A percentile compares a stretch with the other conserved stretches of the same genome.
These are phyloP conservation scores for Aureobasidium sp. DNA, from an alignment of 2,329 filamentous ascomycete genomes.

Conservation along the genomic window DNA sequence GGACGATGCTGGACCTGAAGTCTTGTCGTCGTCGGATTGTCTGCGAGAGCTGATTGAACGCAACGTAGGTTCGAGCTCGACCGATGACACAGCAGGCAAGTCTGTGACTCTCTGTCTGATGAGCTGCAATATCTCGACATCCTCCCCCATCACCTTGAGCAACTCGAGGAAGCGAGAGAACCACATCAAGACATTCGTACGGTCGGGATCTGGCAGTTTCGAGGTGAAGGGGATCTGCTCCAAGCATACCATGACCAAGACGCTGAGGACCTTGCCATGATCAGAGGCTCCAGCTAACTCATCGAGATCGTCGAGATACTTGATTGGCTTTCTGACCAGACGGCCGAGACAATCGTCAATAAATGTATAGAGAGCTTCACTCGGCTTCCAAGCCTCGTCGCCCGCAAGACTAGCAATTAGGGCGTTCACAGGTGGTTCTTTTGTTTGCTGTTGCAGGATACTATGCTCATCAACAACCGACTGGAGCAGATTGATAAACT, in stretches of 20 bases:
- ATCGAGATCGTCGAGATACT: conserved; percentile 68
- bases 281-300: conserved; percentile 34
- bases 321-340: conserved; percentile 69
- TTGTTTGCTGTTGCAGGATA: conserved; percentile 49
- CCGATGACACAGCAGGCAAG: not conserved
- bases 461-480: conserved; percentile 60
- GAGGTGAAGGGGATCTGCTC: conserved; percentile 74
- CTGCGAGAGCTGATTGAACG: not conserved
- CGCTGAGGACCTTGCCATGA: conserved; percentile 43
- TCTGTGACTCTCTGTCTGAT: not conserved
- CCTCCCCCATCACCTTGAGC: conserved; percentile 17
- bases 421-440: conserved; percentile 34
- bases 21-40: not conserved
- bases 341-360: conserved; percentile 77
- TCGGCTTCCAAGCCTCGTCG: conserved; percentile 13
- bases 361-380: conserved; percentile 54
- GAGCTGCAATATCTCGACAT: not conserved
- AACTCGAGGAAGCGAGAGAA: conserved; percentile 19
- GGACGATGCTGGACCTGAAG: not conserved
- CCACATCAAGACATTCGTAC: conserved; percentile 16
- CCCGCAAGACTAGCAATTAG: conserved; percentile 40
- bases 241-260: conserved; percentile 60
- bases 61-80: not conserved
- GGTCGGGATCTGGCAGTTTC: conserved; percentile 22
- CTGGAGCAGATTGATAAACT: conserved; percentile 43